Base-by-base conservation (phyloP, 1,139 yeast genomes). In the Meyerozyma guilliermondii region DNA sequence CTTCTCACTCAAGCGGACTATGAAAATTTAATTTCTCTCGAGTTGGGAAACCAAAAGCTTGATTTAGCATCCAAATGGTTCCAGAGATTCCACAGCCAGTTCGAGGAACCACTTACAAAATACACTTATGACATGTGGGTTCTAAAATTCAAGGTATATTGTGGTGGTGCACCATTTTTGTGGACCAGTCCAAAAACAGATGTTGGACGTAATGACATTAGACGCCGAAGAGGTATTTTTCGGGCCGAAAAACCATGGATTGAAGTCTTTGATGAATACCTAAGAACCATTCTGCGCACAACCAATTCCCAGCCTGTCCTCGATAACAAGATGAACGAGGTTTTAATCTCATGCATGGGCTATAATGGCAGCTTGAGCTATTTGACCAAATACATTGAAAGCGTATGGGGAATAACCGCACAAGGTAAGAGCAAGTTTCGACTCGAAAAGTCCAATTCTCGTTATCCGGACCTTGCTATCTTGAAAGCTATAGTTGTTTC, bases 31-130 rank as follows among this genome's bases (percentile, higher is more conserved):
- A 62, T 71, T 30, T 31, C 40, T 36, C 52, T 71, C 39, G 78
- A 72, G 48, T 53, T 65, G 40, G 50, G 53, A 43, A 67, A 66
- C 49, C 52, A 50, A 29, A 71, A 71, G 48, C 48, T 63, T 27
- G 76, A 71, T 50, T 57, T 70, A 48, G 75, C 72, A 1, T 57
- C 67, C 4, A 61, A 60, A 43, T 71, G 76, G 76, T 64, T 68
- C 46, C 60, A 56, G 37, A 51, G 62, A 37, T 63, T 70, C 42
- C 66, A 65, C 39, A 43, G 46, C 14, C 60, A 62, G 40, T 58
- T 43, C 43, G 40, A 49, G n/a, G 47, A 54, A 7, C 47, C 49
- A 35, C 40, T 40, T 18, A 45, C 49, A 24, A 33, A 44, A 35
- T 63, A 66, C 66, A 60, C 73, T 1, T 51, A 54, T 11, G 47